Evolutionary conservation across 176 grass and related monocot genomes (phyloP).

Genomic region (Dactylis glomerata): DNA sequence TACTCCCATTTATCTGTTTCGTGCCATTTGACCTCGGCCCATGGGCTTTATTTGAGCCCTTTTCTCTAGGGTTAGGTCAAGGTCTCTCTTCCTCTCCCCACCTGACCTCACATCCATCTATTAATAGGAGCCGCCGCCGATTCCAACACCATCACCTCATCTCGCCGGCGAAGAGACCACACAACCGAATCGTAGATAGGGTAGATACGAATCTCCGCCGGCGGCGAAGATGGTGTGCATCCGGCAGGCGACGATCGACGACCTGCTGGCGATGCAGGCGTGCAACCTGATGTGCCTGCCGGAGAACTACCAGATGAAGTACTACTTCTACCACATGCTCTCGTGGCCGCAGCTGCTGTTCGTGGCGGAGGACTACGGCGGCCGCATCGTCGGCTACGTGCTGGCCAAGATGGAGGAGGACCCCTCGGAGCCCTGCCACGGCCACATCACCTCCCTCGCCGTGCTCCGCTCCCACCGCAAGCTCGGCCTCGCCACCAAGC

Average conservation of each 20-base stretch:
- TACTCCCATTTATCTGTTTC: too few relatives aligned
- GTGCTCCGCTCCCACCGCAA: conserved; percentile 98
- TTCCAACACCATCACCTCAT: not conserved
- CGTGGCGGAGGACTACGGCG: conserved; percentile 94
- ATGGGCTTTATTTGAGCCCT: not conserved
- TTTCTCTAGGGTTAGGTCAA: conserved; percentile 48
- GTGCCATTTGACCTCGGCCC: not conserved
- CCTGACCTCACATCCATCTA: not conserved
- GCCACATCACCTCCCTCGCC: conserved; percentile 98
- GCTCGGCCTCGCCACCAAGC: conserved; percentile 93
- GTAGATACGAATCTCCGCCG: not conserved
- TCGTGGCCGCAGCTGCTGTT: conserved; percentile 99
- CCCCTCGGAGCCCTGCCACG: conserved; percentile 93
- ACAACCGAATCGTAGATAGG: not conserved
- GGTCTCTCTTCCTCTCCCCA: not conserved
- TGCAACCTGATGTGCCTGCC: conserved; percentile 99
- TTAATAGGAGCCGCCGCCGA: conserved; percentile 31
- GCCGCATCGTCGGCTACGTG: conserved; percentile 97
- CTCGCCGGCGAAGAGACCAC: not conserved
- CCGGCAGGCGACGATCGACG: conserved; percentile 83
- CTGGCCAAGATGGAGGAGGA: conserved; percentile 99
- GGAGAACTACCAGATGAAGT: conserved; percentile 99
- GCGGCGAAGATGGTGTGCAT: conserved; percentile 83
- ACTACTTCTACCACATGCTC: conserved; percentile 96
- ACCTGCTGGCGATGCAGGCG: conserved; percentile 95